Evolutionary conservation across 139 green algal genomes (phyloP), one percentile per base, ranked within the genome.

Genomic region (Chlamydomonas sphaeroides): DNA sequence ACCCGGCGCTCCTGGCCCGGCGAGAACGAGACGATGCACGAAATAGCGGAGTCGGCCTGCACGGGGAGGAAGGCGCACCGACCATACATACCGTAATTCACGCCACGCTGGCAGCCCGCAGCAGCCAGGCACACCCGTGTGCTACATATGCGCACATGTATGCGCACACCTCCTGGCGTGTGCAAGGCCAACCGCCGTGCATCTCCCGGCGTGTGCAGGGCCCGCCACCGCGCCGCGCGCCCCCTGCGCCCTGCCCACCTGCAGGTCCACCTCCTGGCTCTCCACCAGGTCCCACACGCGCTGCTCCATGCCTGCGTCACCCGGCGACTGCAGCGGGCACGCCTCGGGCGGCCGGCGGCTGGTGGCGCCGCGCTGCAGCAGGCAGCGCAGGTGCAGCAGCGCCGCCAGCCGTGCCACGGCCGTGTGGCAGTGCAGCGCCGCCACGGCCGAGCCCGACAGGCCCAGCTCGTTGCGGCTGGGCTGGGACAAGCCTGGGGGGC

Each of bases 1-100:
- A 95, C 94, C 14, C 83, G 78, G 15, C 88, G 89, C 90, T 98
- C 94, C 82, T 93, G 79, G 51, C 93, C 93, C 0, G 88, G 88
- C 0, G 80, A 30, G 66, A 98, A 98, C 67, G 93, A 93, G 20
- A 98, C 95, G 11, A 88, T 87, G 88, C 94, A 97, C 51, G 85
- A 78, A 49, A 95, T 80, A 26, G 85, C 71, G 42, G 67, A 68
- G 32, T 57, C 81, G 7, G 45, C 76, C 76, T 83, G 76, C 36
- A n/a, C n/a, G 65, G 45, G 45, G 45, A 14, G 45, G 11, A 53
- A 14, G 45, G 45, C 45, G 45, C 45, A 14, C 11, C 45, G 45
- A 53, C n/a, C n/a, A n/a, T n/a, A n/a, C n/a, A n/a, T n/a, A n/a
- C n/a, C n/a, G n/a, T n/a, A n/a, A n/a, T n/a, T n/a, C n/a, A n/a